Base-by-base conservation (phyloP, 2,329 filamentous ascomycete genomes). In the Ophiostoma fasciatum region DNA sequence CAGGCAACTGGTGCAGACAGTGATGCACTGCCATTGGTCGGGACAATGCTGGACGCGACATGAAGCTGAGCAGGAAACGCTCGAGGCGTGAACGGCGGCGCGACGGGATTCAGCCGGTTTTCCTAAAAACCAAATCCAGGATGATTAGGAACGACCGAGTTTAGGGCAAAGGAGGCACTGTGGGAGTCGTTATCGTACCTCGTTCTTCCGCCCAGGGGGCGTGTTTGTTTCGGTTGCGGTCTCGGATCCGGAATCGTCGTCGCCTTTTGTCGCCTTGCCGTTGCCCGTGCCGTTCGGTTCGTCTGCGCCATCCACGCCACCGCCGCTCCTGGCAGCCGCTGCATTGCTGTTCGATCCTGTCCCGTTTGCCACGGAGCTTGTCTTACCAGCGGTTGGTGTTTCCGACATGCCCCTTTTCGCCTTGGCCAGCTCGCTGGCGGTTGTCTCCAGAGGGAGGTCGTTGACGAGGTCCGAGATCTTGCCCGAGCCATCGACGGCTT, bases 91-190 rank as follows among this genome's bases (percentile, higher is more conserved):
- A 74, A 74, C 36, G 63, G 62, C 30, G 65, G 61, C 20, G 69
- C 69, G 45, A 62, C 56, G 22, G 69, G 69, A 51, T 74, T 73
- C 46, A 73, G 54, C 48, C 58, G 67, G 42, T 59, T 64, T 52
- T 56, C 63, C 66, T 71, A 53, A 54, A 48, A 40, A 31, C 39
- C 41, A 46, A 53, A 49, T 9, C 13, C 26, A 37, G 37, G 37
- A 36, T 39, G 50, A 53, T 64, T 53, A 63, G 59, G 57, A 56
- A 60, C 55, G 55, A 53, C 56, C 54, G 49, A 54, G 54, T 53
- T 53, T 57, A 34, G 9, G 42, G 37, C 46, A 40, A 44, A 47
- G 48, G 50, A 52, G 54, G 54, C 7, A 49, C 50, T 58, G 52
- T 42, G 52, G 50, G 50, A 47, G 49, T 51, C 32, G 39, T 39